These are phyloP conservation scores for Darksidea phi DNA, from an alignment of 495 filamentous ascomycete genomes.

Conservation along the genomic window DNA sequence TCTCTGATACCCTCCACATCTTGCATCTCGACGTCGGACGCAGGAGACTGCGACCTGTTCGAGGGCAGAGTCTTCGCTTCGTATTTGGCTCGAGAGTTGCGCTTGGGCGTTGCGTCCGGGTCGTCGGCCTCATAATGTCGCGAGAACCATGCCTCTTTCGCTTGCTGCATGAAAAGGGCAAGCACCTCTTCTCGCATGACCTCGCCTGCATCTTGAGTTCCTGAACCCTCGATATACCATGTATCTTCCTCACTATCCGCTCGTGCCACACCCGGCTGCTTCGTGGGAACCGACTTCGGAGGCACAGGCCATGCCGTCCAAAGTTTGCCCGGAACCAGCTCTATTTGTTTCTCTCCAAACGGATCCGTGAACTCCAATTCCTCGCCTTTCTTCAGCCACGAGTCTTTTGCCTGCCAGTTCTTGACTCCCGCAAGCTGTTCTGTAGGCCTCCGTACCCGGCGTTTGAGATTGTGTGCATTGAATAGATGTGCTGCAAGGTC, in stretches of 20 bases:
- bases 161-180: slow-evolving; percentile 59
- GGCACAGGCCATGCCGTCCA: slow-evolving; percentile 83
- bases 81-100: neutral
- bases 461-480: slow-evolving; percentile 65
- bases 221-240: slow-evolving; percentile 44
- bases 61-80: neutral
- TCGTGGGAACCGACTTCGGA: slow-evolving; percentile 58
- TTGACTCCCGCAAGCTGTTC: slow-evolving; percentile 28
- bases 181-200: slow-evolving; percentile 66
- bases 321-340: slow-evolving; percentile 30
- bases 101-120: neutral
- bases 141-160: slow-evolving; percentile 59
- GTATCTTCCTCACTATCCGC: slow-evolving; percentile 50
- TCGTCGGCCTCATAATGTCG: slow-evolving; percentile 28
- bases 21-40: slow-evolving; percentile 10
- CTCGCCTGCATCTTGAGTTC: slow-evolving; percentile 51
- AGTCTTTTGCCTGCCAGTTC: slow-evolving; percentile 39
- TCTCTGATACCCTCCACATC: neutral
- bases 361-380: slow-evolving; percentile 15
- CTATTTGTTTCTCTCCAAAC: slow-evolving; percentile 31
- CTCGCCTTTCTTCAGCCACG: slow-evolving; percentile 38
- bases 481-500: slow-evolving; percentile 76
- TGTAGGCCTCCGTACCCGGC: slow-evolving; percentile 40
- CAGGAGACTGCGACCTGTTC: neutral
- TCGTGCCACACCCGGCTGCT: slow-evolving; percentile 48